phyloP scores from a whole-genome alignment of 2,329 filamentous ascomycete genomes.

The Graphilbum fragrans region DNA sequence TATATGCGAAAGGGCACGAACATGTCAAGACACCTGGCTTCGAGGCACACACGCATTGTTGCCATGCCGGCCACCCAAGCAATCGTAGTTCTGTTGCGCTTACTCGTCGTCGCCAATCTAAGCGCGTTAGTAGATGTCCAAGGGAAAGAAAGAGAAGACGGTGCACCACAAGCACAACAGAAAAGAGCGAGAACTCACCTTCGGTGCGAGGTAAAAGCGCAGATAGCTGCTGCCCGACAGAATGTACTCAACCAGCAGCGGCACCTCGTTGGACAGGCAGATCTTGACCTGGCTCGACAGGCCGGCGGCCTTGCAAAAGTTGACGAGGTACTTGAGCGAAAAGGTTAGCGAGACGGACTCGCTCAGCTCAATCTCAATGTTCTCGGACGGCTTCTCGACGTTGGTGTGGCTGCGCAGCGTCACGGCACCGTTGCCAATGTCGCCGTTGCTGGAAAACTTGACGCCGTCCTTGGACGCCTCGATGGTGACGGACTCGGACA shows the following conservation, averaged over 20 bases:
- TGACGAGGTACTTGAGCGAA: conserved; percentile 97
- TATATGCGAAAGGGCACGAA: too few species aligned
- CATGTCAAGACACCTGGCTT: too few species aligned
- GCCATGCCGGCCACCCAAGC: too few species aligned
- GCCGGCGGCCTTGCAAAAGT: conserved; percentile 96
- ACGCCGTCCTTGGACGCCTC: conserved; percentile 95
- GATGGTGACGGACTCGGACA: conserved; percentile 94
- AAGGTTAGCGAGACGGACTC: conserved; percentile 94
- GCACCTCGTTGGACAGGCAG: conserved; percentile 91
- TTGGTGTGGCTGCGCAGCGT: conserved; percentile 81
- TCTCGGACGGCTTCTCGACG: conserved; percentile 76
- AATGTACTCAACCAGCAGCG: conserved; percentile 85
- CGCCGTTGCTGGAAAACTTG: conserved; percentile 85
- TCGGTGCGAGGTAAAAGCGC: conserved; percentile 95
- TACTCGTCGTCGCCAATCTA: conserved; percentile 27
- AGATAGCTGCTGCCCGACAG: conserved; percentile 75
- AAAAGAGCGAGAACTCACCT: conserved; percentile 46
- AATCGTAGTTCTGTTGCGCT: conserved; percentile 1
- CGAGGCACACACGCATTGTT: too few species aligned
- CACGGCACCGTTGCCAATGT: conserved; percentile 92
- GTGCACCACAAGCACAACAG: background rate
- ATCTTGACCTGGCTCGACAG: conserved; percentile 77
- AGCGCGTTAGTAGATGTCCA: conserved; percentile 8
- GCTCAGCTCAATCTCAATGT: conserved; percentile 78
- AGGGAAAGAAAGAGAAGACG: background rate